Evolutionary conservation across 345 rosid genomes (phyloP), one percentile per base, ranked within the genome.

Genomic region (Ceriops zippeliana): DNA sequence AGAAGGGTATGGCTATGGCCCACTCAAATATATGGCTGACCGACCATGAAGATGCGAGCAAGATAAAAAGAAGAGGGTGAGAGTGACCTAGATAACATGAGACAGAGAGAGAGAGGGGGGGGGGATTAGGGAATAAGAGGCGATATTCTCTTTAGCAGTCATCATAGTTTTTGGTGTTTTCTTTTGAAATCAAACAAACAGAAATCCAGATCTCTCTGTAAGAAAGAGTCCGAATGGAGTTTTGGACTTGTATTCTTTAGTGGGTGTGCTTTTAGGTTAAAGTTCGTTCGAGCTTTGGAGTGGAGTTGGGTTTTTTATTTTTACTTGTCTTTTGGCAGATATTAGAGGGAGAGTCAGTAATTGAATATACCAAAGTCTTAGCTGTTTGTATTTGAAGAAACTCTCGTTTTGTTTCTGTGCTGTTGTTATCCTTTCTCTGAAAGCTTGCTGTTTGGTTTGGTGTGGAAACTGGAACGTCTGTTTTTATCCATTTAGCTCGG

Each of bases 321-420:
- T 79, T 73, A 79, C 87, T 85, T 84, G 87, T 89, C 91, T 84
- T 87, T 83, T 89, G 86, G 87, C 86, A 70, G 79, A 82, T 21
- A 76, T 74, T 83, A 61, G 81, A 73, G 76, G 75, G 83, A 47
- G n/a, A 74, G 58, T 69, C 71, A 79, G 77, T 83, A 62, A 77
- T 73, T 80, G 80, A 82, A 86, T 78, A 83, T 68, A 75, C 78
- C 83, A 65, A 81, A 72, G 69, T 75, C 70, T 73, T 70, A 85
- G 81, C 84, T 65, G 81, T 62, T 87, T 86, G 73, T 83, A 82
- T 72, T 82, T 74, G 88, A 83, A 81, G 74, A 72, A 68, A 79
- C 59, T 72, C 74, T 70, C 75, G 69, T 74, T 73, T 82, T 71
- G 76, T 80, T 80, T 82, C 78, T 78, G 63, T 75, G 73, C 80